Percentiles rank a stretch among this genome's conserved stretches.
phyloP scores from a whole-genome alignment of 139 green algal genomes.

The Tetraselmis striata region DNA sequence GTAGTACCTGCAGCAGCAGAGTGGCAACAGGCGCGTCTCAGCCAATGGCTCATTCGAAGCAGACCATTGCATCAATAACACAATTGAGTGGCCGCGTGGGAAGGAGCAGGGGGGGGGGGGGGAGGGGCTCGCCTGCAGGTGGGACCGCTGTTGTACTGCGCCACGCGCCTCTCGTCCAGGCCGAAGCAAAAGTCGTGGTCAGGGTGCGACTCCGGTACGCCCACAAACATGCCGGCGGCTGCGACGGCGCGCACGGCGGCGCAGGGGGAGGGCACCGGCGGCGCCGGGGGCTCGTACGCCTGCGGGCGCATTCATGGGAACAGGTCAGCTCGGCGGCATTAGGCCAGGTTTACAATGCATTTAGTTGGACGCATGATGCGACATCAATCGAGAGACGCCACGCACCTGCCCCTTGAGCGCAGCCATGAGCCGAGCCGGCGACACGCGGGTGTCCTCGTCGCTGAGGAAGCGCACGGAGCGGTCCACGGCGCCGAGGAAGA shows the following conservation, averaged over 20 bases:
- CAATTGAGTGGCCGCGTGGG: no score
- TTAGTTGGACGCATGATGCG: background rate
- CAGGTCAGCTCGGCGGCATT: background rate
- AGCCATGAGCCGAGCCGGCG: background rate
- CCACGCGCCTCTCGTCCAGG: background rate
- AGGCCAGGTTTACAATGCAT: no score
- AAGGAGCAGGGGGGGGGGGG: no score
- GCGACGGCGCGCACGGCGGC: background rate
- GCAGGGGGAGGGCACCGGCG: background rate
- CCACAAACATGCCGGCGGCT: background rate
- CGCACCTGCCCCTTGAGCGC: background rate
- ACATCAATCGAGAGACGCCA: background rate
- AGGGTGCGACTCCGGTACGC: background rate
- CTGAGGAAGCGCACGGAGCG: background rate
- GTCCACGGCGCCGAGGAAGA: conserved; percentile 4
- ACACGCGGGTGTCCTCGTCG: background rate
- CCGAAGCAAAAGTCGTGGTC: background rate
- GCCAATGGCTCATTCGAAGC: no score
- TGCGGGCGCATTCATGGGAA: background rate
- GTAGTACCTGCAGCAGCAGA: no score
- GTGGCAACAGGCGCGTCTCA: no score
- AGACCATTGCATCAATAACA: no score
- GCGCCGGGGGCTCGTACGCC: background rate
- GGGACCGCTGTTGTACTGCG: background rate
- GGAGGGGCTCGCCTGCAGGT: no score